These are phyloP conservation scores for Candida frijolesensis DNA, from an alignment of 1,139 yeast genomes.

Conservation along the genomic window DNA sequence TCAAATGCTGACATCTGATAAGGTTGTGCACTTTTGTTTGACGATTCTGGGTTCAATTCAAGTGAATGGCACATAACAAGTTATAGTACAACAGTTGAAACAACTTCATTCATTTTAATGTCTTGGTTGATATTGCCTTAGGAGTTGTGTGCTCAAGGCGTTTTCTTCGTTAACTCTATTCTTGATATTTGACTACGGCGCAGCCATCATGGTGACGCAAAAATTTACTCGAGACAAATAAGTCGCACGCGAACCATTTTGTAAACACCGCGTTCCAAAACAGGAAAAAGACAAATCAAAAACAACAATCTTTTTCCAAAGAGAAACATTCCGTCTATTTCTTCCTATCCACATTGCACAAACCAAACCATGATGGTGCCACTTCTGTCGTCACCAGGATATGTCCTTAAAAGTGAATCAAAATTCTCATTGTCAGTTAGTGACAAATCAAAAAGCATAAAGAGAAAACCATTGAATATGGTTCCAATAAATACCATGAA, in stretches of 20 bases:
- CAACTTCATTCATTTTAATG: too few species aligned
- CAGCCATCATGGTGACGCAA: too few species aligned
- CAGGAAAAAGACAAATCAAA: background rate
- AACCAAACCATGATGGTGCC: background rate
- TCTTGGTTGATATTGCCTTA: too few species aligned
- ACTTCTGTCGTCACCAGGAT: constrained; percentile 1
- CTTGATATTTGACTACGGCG: too few species aligned
- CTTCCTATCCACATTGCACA: background rate
- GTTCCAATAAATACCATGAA: background rate
- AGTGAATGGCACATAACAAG: too few species aligned
- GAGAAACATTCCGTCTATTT: background rate
- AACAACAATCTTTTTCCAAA: background rate
- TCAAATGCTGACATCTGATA: too few species aligned
- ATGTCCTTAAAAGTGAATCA: background rate
- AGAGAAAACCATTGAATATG: background rate
- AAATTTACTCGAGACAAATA: background rate
- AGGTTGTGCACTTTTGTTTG: too few species aligned
- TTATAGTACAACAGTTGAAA: too few species aligned
- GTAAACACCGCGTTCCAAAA: constrained; percentile 1
- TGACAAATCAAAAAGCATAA: background rate
- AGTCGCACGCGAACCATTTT: background rate
- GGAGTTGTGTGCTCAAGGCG: too few species aligned
- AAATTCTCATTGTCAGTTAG: background rate
- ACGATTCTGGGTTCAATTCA: too few species aligned
- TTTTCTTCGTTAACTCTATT: too few species aligned